Base-by-base conservation (phyloP, 2,329 filamentous ascomycete genomes). In the Clonostachys byssicola region DNA sequence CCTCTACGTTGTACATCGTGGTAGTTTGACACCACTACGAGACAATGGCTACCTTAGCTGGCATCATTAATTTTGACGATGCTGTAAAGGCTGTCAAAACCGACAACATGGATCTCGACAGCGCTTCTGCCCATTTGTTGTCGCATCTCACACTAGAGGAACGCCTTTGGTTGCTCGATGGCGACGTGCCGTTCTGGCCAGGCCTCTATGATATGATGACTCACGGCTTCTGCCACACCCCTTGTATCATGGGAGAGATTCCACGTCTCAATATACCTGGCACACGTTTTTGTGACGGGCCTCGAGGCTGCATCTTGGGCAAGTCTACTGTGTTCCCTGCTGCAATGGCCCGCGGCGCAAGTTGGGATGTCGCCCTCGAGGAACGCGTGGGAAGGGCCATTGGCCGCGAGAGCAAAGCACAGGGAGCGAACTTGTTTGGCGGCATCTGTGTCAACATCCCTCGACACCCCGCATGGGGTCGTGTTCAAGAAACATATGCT, bases 271-370 rank as follows among this genome's bases (percentile, higher is more conserved):
- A 10, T 36, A n/a, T 10, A n/a, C 34, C 34, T 36, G 34, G 10
- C n/a, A n/a, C 34, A n/a, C n/a, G n/a, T n/a, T n/a, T n/a, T 81
- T 49, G 65, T 73, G 6, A 66, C 72, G 43, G 79, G 79, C 0
- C 76, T 76, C 14, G 82, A 74, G 72, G 78, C 79, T 81, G 51
- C 64, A 70, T 8, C 79, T 80, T 56, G 68, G 74, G 12, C 51
- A 66, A 40, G 72, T 67, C 43, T 72, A 66, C 35, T 63, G 68
- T 5, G 60, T 62, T 6, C 81, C 70, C 57, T 78, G 79, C 61
- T 81, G 77, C 78, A 67, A 78, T 13, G 78, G 53, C 56, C 4
- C 54, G 56, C 7, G 56, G 54, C 9, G 54, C 49, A 9, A 51
- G 47, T n/a, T 58, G 56, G 55, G 56, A 58, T 40, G 2, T 46